A percentile compares a stretch with the other conserved stretches of the same genome.
These are phyloP conservation scores for Mycena amicta DNA, from an alignment of 768 basidiomycete species.

Conservation along the genomic window DNA sequence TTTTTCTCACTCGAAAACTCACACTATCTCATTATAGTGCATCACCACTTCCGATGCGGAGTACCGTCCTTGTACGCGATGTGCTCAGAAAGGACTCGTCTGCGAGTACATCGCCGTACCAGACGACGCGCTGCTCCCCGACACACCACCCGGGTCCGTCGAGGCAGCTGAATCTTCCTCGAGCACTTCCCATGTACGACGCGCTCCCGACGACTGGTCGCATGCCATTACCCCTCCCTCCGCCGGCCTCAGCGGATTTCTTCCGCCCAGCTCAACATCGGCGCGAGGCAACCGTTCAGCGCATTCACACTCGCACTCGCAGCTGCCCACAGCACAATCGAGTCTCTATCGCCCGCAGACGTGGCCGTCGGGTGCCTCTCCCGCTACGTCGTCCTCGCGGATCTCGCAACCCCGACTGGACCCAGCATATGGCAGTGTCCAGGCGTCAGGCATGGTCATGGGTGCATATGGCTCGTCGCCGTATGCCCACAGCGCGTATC, in stretches of 20 bases:
- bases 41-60: conserved; percentile 6
- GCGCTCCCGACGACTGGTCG: not conserved
- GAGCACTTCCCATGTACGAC: too few relatives aligned
- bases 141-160: not conserved
- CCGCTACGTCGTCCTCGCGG: not conserved
- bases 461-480: not conserved
- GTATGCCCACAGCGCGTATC: not conserved
- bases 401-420: not conserved
- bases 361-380: not conserved
- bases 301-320: not conserved
- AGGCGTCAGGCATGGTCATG: not conserved
- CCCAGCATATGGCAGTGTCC: not conserved
- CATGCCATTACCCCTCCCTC: conserved; percentile 5
- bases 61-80: conserved; percentile 9
- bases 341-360: not conserved
- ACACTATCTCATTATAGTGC: not conserved
- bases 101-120: conserved; percentile 7
- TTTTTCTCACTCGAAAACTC: not conserved
- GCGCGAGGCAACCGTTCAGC: not conserved
- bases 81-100: conserved; percentile 3
- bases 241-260: not conserved
- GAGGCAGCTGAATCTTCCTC: too few relatives aligned
- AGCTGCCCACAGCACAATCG: not conserved
- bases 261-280: not conserved
- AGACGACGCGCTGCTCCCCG: not conserved